Conservation (phyloP, 106 monocot genomes). For the Dioscorea dumetorum region DNA sequence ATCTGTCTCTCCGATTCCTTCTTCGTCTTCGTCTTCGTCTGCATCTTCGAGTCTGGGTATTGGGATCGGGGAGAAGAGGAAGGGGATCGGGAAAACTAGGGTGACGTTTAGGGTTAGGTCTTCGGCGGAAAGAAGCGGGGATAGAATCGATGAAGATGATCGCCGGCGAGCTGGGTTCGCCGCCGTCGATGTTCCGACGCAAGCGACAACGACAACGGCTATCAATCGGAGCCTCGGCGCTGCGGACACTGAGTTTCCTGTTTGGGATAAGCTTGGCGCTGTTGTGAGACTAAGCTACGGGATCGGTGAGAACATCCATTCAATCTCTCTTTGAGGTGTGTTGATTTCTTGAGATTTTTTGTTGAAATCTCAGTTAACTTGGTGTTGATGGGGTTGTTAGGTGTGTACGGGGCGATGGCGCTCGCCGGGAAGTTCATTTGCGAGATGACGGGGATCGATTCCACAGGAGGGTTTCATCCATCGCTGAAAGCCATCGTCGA, state of each 20-base stretch:
- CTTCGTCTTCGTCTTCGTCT: constrained; percentile 18
- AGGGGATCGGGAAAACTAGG: not conserved
- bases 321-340: not conserved
- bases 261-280: constrained; percentile 83
- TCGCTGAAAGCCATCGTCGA: constrained; percentile 73
- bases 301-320: constrained; percentile 33
- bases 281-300: constrained; percentile 86
- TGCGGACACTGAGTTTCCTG: constrained; percentile 39
- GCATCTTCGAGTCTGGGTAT: not conserved
- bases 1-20: constrained; percentile 1
- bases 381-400: constrained; percentile 15
- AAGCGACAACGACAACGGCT: constrained; percentile 24
- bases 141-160: constrained; percentile 15
- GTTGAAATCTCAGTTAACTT: not conserved
- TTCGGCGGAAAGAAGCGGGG: constrained; percentile 32
- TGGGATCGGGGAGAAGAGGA: not conserved
- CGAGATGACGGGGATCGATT: constrained; percentile 68
- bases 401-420: constrained; percentile 91
- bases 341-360: not conserved
- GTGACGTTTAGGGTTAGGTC: constrained; percentile 12
- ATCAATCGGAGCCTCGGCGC: constrained; percentile 1
- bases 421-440: constrained; percentile 82
- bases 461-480: constrained; percentile 63
- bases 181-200: constrained; percentile 4
- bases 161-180: constrained; percentile 27